These are phyloP conservation scores for Pseudogymnoascus verrucosus DNA, from an alignment of 2,329 filamentous ascomycete species.

Conservation along the genomic window DNA sequence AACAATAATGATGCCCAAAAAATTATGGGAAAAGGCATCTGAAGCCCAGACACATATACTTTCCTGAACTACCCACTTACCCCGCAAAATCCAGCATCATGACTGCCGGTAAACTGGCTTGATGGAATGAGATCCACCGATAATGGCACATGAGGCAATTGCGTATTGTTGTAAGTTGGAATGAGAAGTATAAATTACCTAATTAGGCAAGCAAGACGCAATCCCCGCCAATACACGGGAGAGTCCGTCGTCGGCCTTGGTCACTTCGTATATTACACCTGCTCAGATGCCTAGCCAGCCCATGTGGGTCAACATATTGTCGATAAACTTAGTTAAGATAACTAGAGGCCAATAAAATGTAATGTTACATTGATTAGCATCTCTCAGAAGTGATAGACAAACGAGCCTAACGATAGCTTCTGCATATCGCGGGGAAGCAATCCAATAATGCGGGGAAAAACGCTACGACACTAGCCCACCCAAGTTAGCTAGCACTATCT, in stretches of 20 bases:
- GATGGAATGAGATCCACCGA: background rate
- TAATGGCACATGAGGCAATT: background rate
- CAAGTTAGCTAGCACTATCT: background rate
- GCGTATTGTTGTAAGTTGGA: background rate
- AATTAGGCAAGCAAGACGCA: conserved; percentile 4
- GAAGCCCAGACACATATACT: background rate
- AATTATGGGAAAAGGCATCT: background rate
- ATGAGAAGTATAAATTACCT: background rate
- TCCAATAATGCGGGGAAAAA: background rate
- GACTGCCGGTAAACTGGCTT: background rate
- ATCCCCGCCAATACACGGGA: background rate
- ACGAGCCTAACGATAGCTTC: background rate
- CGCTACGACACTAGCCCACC: background rate
- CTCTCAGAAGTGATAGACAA: background rate
- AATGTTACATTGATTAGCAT: background rate
- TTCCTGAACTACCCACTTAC: background rate
- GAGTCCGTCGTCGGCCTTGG: background rate
- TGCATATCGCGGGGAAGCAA: background rate
- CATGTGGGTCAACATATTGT: background rate
- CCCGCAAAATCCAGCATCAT: background rate
- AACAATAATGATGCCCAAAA: background rate
- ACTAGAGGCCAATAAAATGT: background rate
- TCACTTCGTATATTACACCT: background rate
- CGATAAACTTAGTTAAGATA: background rate
- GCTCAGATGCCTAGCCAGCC: background rate